These are phyloP conservation scores for Triadica sebifera DNA, from an alignment of 345 rosid species.

Conservation along the genomic window DNA sequence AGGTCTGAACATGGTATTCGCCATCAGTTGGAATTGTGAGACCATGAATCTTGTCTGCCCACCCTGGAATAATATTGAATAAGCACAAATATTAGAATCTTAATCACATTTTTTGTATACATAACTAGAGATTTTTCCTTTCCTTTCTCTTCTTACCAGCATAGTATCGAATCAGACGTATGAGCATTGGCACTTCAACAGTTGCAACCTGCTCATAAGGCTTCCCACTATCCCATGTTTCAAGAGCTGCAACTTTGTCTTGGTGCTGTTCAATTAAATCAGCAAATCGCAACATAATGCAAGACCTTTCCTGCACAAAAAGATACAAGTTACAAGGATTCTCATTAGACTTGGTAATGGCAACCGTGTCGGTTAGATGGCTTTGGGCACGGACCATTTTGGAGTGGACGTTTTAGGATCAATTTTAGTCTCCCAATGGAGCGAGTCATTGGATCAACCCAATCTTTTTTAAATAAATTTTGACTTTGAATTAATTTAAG, in stretches of 20 bases:
- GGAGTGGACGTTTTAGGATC: no score
- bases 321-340: no score
- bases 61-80: constrained; percentile 48
- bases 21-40: constrained; percentile 29
- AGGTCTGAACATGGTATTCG: constrained; percentile 29
- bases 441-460: no score
- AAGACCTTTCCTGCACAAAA: constrained; percentile 66
- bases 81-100: background rate
- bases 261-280: constrained; percentile 74
- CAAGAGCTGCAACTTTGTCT: constrained; percentile 68
- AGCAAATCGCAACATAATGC: constrained; percentile 56
- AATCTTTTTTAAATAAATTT: no score
- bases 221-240: constrained; percentile 84
- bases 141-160: constrained; percentile 45
- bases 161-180: constrained; percentile 62
- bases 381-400: no score
- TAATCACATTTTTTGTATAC: no score
- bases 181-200: constrained; percentile 59
- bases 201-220: constrained; percentile 66
- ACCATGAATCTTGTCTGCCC: constrained; percentile 51
- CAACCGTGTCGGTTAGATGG: no score
- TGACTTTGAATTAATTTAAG: no score
- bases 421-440: no score
- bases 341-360: no score
- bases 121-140: no score